Evolutionary conservation across 768 basidiomycete genomes (phyloP), one percentile per base, ranked within the genome.

Genomic region (Lentinus tigrinus): DNA sequence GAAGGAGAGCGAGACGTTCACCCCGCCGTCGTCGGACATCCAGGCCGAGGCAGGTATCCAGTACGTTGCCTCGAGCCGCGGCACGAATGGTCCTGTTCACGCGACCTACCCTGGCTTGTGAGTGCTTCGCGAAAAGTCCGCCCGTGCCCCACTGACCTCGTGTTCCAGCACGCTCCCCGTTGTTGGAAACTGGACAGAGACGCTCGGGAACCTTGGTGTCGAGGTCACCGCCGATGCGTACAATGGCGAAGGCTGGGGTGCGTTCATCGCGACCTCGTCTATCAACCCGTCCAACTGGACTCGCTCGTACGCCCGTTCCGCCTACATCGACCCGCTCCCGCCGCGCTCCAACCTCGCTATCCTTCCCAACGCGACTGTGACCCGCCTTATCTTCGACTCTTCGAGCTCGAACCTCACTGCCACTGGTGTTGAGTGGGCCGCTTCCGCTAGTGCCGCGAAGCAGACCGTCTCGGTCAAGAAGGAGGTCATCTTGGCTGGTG

Each of bases 251-350:
- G 76, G 77, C 59, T 75, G 77, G 68, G 81, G 85, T 57, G 72
- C 75, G 5, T 81, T 81, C 65, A 76, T 88, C 64, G 76, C 84
- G 0, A 78, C 84, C 4, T 81, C 80, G 6, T 75, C 78, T 7
- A 84, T 90, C 67, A 88, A 88, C 72, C 81, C 82, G 1, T 54
- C 74, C 28, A 87, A 87, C 71, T 81, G 80, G 74, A 85, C 84
- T 11, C 79, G 87, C 47, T 84, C 82, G 0, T 87, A 87, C 72
- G 76, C 85, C n/a, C 78, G 81, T 56, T 79, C 84, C 0, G 81
- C 77, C 2, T 87, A 87, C 74, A 82, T 87, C 69, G 87, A 88
- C 69, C 76, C 82, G 3, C 75, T 87, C 2, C 82, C 85, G 0
- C 79, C 83, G 23, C 81, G 85, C 39, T 54, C 77, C 52, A 89